phyloP scores from a whole-genome alignment of 805 yeast genomes.

The Candida chauliodis region DNA sequence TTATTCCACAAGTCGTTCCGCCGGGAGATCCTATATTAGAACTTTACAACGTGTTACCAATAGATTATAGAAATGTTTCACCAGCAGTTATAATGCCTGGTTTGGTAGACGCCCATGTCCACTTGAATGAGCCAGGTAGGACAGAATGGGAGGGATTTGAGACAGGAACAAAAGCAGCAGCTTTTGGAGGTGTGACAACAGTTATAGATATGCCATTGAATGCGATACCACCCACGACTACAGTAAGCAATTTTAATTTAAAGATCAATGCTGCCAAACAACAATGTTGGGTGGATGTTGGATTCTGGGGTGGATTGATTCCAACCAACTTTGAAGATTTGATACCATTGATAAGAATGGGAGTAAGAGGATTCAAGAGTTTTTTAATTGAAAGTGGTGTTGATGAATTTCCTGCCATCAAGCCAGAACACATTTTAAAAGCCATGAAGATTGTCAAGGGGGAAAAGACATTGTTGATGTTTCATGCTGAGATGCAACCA shows the following conservation, averaged over 20 bases:
- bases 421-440: conserved; percentile 54
- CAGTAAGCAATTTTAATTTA: conserved; percentile 65
- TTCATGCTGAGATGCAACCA: conserved; percentile 89
- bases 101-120: conserved; percentile 90
- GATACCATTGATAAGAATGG: conserved; percentile 72
- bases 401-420: conserved; percentile 87
- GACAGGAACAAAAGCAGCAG: conserved; percentile 94
- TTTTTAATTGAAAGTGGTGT: conserved; percentile 94
- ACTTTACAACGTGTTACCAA: conserved; percentile 40
- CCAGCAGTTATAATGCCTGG: conserved; percentile 81
- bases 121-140: conserved; percentile 94
- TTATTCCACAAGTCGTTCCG: conserved; percentile 34
- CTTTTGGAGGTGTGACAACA: conserved; percentile 94
- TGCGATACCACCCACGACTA: conserved; percentile 95
- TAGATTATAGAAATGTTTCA: conserved; percentile 50
- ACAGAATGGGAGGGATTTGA: conserved; percentile 98
- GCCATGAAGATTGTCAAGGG: conserved; percentile 67
- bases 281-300: conserved; percentile 89
- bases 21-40: conserved; percentile 37
- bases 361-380: conserved; percentile 93
- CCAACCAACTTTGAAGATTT: conserved; percentile 73
- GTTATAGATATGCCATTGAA: conserved; percentile 95
- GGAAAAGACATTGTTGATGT: conserved; percentile 71
- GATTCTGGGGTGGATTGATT: conserved; percentile 94
- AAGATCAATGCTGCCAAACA: conserved; percentile 77